Conservation (phyloP, 768 basidiomycete genomes). For the Chiua virens region DNA sequence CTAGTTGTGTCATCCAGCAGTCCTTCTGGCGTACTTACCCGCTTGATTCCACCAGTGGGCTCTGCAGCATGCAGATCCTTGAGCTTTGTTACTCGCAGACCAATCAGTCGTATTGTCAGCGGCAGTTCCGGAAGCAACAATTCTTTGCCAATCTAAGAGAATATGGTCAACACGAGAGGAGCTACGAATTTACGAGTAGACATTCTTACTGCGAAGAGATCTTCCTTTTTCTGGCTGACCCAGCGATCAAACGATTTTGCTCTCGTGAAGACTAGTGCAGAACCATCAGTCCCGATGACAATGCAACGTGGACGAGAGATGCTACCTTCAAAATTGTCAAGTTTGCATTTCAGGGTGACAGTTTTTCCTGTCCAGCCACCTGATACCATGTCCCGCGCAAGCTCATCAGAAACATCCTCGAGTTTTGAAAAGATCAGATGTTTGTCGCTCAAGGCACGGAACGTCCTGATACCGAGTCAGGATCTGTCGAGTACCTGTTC, state of each 20-base stretch:
- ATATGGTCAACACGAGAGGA: constrained; percentile 5
- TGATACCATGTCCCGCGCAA: constrained; percentile 77
- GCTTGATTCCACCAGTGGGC: constrained; percentile 62
- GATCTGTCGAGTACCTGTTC: background rate
- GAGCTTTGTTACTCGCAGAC: constrained; percentile 84
- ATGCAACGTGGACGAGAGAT: background rate
- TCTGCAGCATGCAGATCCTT: constrained; percentile 67
- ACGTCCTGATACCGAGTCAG: constrained; percentile 54
- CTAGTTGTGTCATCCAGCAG: background rate
- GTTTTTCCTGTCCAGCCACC: constrained; percentile 86
- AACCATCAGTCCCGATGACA: constrained; percentile 6
- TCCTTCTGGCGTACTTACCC: constrained; percentile 45
- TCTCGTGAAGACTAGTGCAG: constrained; percentile 65
- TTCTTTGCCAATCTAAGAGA: constrained; percentile 69
- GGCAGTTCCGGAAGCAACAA: constrained; percentile 81
- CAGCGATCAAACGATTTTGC: constrained; percentile 78
- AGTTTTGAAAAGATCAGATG: constrained; percentile 73
- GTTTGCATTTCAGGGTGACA: constrained; percentile 90
- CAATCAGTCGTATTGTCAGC: constrained; percentile 79
- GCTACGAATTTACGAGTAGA: background rate
- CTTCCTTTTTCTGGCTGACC: constrained; percentile 72
- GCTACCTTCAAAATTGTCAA: constrained; percentile 82
- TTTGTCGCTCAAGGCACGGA: constrained; percentile 63
- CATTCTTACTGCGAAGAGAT: constrained; percentile 66
- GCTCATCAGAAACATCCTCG: constrained; percentile 75